A percentile compares a stretch with the other conserved stretches of the same genome.
These are phyloP conservation scores for Exutisphaerella laricina DNA, from an alignment of 2,329 filamentous ascomycete species.

Conservation along the genomic window DNA sequence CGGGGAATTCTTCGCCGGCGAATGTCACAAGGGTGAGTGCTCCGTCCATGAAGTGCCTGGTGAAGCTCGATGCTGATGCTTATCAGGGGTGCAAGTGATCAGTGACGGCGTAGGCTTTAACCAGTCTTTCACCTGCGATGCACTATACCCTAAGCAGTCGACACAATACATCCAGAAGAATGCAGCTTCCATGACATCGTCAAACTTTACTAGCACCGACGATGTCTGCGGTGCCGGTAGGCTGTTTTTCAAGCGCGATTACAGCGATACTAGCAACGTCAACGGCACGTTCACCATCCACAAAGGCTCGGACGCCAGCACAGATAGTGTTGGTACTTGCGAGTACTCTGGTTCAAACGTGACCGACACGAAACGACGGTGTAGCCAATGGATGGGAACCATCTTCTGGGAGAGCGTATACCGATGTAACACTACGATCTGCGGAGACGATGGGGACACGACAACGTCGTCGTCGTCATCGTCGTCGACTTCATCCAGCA, in stretches of 20 bases:
- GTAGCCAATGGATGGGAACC: slow-evolving; percentile 8
- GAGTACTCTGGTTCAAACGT: slow-evolving; percentile 7
- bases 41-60: no score
- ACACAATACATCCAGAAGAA: slow-evolving; percentile 9
- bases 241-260: slow-evolving; percentile 10
- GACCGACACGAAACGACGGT: slow-evolving; percentile 9
- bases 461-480: slow-evolving; percentile 1
- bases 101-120: slow-evolving; percentile 9
- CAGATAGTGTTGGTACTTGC: slow-evolving; percentile 10
- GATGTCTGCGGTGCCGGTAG: slow-evolving; percentile 10
- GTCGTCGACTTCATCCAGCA: background rate
- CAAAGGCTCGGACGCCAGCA: slow-evolving; percentile 10
- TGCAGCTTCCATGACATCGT: slow-evolving; percentile 2
- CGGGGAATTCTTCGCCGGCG: slow-evolving; percentile 12
- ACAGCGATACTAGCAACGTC: slow-evolving; percentile 3
- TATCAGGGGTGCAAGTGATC: slow-evolving; percentile 14
- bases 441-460: slow-evolving; percentile 3
- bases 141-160: slow-evolving; percentile 5
- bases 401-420: slow-evolving; percentile 12
- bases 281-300: slow-evolving; percentile 15
- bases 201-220: slow-evolving; percentile 10
- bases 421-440: slow-evolving; percentile 13
- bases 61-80: no score
- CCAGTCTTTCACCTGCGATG: slow-evolving; percentile 10
- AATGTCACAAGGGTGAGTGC: no score